Conservation (phyloP, 108 stramenopile species). For the Cylindrotheca closterium region DNA sequence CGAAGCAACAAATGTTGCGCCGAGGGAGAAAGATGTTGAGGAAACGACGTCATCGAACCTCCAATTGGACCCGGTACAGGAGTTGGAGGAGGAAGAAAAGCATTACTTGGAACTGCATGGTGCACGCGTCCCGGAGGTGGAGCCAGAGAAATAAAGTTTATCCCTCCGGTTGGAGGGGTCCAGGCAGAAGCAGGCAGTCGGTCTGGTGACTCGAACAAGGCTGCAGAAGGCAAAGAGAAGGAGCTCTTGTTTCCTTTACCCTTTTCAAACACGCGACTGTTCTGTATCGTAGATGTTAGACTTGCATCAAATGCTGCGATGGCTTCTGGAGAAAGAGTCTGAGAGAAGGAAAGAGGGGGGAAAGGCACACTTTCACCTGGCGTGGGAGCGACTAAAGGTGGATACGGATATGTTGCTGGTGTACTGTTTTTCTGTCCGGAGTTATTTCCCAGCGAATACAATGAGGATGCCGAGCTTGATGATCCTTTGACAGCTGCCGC, state of each 20-base stretch:
- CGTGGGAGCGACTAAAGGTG: constrained; percentile 37
- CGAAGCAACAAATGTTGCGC: constrained; percentile 77
- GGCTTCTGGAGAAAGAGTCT: constrained; percentile 54
- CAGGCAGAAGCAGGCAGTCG: constrained; percentile 25
- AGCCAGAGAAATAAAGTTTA: constrained; percentile 51
- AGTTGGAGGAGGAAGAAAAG: constrained; percentile 61
- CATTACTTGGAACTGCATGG: constrained; percentile 45
- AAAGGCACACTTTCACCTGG: constrained; percentile 56
- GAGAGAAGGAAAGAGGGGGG: constrained; percentile 56
- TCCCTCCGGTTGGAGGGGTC: constrained; percentile 39
- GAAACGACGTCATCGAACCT: constrained; percentile 19
- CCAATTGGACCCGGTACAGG: constrained; percentile 26
- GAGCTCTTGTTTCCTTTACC: constrained; percentile 10
- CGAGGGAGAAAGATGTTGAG: constrained; percentile 62
- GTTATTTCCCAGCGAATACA: constrained; percentile 23
- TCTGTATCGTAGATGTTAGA: constrained; percentile 45
- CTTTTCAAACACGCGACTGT: constrained; percentile 26
- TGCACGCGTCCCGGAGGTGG: constrained; percentile 55
- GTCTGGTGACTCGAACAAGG: constrained; percentile 30
- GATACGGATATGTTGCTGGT: constrained; percentile 37
- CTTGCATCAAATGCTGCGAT: constrained; percentile 60
- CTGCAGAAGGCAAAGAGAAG: constrained; percentile 45
- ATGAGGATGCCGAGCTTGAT: constrained; percentile 7
- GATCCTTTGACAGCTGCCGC: constrained; percentile 42
- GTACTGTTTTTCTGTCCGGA: neutral